phyloP scores from a whole-genome alignment of 2,329 filamentous ascomycete species.

The Plectosphaerella sp. region DNA sequence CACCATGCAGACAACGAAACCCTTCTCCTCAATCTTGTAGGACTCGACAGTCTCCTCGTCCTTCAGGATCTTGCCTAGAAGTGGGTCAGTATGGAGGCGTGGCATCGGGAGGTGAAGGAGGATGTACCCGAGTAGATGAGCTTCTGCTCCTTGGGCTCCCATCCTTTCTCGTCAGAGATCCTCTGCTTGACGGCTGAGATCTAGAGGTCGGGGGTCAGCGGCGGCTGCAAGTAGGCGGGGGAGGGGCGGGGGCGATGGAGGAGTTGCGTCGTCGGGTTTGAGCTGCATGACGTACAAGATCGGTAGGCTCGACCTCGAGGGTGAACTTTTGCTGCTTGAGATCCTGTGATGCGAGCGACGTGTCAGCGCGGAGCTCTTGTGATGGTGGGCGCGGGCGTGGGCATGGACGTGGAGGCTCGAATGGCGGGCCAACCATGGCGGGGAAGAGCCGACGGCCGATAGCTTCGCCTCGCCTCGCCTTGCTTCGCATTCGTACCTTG shows the following conservation, averaged over 20 bases:
- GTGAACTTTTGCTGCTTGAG: conserved; percentile 98
- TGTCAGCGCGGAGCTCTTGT: too few species aligned
- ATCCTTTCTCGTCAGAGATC: conserved; percentile 88
- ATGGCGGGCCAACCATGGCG: background rate
- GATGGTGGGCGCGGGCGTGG: background rate
- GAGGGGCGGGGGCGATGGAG: conserved; percentile 17
- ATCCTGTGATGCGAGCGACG: conserved; percentile 55
- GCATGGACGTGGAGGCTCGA: background rate
- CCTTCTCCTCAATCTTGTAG: conserved; percentile 99
- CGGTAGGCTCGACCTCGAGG: conserved; percentile 88
- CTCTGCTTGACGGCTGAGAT: conserved; percentile 89
- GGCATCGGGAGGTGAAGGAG: conserved; percentile 2
- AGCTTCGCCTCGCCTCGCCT: background rate
- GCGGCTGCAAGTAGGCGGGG: conserved; percentile 8
- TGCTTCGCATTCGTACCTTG: conserved; percentile 41
- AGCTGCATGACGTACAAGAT: conserved; percentile 63
- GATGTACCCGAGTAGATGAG: conserved; percentile 91
- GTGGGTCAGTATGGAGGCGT: conserved; percentile 13
- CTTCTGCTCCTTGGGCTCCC: conserved; percentile 87
- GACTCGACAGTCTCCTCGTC: conserved; percentile 95
- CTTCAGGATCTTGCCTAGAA: conserved; percentile 89
- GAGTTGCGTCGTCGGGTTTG: background rate
- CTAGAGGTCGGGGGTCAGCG: conserved; percentile 38
- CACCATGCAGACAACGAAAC: conserved; percentile 98
- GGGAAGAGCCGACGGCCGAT: background rate